Evolutionary conservation across 495 filamentous ascomycete genomes (phyloP), one percentile per base, ranked within the genome.

Genomic region (Patellaria atrata): DNA sequence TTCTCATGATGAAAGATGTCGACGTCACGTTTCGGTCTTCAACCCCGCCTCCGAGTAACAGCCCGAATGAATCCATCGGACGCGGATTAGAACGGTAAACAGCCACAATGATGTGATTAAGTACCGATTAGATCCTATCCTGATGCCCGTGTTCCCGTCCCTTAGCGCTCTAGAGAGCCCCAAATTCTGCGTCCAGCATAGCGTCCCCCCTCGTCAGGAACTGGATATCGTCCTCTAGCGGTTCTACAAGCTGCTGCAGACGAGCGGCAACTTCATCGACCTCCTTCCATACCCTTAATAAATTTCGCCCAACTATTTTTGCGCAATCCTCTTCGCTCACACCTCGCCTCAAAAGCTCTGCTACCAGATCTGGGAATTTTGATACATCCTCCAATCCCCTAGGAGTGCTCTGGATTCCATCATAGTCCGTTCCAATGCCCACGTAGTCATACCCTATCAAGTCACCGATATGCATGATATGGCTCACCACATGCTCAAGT

Each of bases 311-410:
- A 10, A 54, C 47, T 6, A 63, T 40, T 40, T 58, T 60, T 3
- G 38, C 50, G 6, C 43, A 53, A 45, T 63, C 54, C 22, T 45
- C 28, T 16, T 61, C 57, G 24, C 52, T 55, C 2, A 63, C 47
- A 4, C 59, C 59, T 18, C 50, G 37, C 25, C 47, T 37, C 15
- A 63, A 41, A 32, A 63, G 52, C 55, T 85, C 80, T 4, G 67
- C 74, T 4, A 94, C 70, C 35, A 97, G 55, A 29, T 73, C 71
- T 1, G 89, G 87, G 53, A 74, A 92, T 52, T 79, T 82, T 31
- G 73, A 75, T 18, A 94, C 85, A 56, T 94, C 84, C 14, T 73
- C 73, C 42, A 83, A 42, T 0, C 78, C 78, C 40, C 54, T 47
- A 1, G 78, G 78, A 1, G 67, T 67, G 1, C 33, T 52, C 1